Evolutionary conservation across 371 early-diverging fungal genomes (phyloP).

Genomic region (Syncephalastrum sp.): DNA sequence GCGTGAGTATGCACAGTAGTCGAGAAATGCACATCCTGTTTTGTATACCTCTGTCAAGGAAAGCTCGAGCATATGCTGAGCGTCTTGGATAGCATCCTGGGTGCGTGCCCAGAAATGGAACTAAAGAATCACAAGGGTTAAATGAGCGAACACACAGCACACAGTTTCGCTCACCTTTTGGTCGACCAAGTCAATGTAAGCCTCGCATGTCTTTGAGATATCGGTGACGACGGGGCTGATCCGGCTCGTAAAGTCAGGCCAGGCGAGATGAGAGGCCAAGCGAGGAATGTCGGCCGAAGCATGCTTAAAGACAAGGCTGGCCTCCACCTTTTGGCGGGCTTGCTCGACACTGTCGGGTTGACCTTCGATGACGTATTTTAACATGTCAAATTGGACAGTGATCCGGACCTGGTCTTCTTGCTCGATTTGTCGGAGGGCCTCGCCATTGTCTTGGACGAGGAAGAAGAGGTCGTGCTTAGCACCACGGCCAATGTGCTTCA

Average conservation of each 20-base stretch:
- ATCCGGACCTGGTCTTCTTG: constrained; percentile 23
- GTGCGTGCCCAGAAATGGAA: constrained; percentile 25
- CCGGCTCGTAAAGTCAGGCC: background rate
- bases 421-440: constrained; percentile 27
- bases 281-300: constrained; percentile 5
- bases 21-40: background rate
- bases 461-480: constrained; percentile 32
- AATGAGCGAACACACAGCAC: background rate
- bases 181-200: background rate
- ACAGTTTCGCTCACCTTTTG: background rate
- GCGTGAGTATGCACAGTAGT: background rate
- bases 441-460: constrained; percentile 34
- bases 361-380: constrained; percentile 26
- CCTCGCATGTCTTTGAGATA: constrained; percentile 4
- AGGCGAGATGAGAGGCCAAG: background rate
- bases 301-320: too few species aligned
- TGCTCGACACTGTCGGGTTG: constrained; percentile 11
- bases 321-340: constrained; percentile 13
- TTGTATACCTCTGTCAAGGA: constrained; percentile 22
- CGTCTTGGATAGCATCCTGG: constrained; percentile 17
- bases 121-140: constrained; percentile 10
- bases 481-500: constrained; percentile 18
- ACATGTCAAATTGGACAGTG: constrained; percentile 21
- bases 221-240: constrained; percentile 12
- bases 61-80: constrained; percentile 20